Base-by-base conservation (phyloP, 2,329 filamentous ascomycete genomes). In the Camillea tinctor region DNA sequence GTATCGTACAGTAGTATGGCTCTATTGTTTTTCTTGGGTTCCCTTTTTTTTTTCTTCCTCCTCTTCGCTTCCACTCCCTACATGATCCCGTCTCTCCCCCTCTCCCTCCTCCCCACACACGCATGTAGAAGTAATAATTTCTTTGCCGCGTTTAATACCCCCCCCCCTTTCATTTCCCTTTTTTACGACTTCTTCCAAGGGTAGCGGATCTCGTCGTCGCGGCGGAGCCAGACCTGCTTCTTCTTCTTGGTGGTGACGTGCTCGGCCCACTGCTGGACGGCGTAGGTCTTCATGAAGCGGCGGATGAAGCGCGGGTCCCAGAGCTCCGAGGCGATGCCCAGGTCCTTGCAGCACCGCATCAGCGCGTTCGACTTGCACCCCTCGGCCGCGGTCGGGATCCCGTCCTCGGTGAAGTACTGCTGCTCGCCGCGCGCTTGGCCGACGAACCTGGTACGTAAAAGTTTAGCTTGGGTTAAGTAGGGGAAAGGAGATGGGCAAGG, bases 341-440 rank as follows among this genome's bases (percentile, higher is more conserved):
- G 80, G 75, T 99, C 95, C 80, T 99, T 99, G 82, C 95, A 98
- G 84, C 94, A 98, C 60, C 95, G 91, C 88, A 98, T 96, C 67
- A 99, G 83, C 13, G 95, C 95, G 74, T 99, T 99, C 64, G 93
- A 97, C 78, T 97, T 97, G 83, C 93, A 96, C 56, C 95, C 95
- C 78, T 99, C 95, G 61, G 93, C 93, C 8, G 95, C 93, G 1
- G 93, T 97, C 23, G 95, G 93, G 64, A 99, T 93, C 58, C 90
- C 90, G 68, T 97, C 93, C 36, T 92, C 85, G 68, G 85, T 87
- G 79, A 98, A 99, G 78, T 96, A 99, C 67, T 91, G 87, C 80
- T 97, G 94, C 77, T 98, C 95, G 73, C 95, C 95, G 66, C 95
- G 90, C 0, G 95, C 93, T 68, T 98, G 90, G 24, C 90, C 93